A percentile compares a stretch with the other conserved stretches of the same genome.
phyloP scores from a whole-genome alignment of 2,329 filamentous ascomycete genomes.

The Sarocladium oryzae region DNA sequence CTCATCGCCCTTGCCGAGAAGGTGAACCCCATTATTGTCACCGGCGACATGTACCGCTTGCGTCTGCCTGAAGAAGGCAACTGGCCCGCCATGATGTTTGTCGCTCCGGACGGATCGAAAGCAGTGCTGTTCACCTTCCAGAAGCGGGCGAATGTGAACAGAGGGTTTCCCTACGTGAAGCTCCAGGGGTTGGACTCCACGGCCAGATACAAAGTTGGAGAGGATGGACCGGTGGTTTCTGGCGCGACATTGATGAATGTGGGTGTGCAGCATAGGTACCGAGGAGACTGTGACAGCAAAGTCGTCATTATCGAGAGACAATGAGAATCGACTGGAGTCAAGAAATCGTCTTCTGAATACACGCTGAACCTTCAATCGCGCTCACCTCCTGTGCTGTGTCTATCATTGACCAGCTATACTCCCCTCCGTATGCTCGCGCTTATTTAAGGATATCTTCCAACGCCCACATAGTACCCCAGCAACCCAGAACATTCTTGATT shows the following conservation, averaged over 20 bases:
- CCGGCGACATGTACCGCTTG: conserved; percentile 53
- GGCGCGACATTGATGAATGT: conserved; percentile 57
- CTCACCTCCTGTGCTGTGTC: no score
- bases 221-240: conserved; percentile 40
- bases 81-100: conserved; percentile 55
- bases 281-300: conserved; percentile 49
- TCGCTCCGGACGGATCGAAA: conserved; percentile 40
- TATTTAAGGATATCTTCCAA: no score
- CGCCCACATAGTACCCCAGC: no score
- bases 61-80: conserved; percentile 51
- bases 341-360: no score
- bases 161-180: conserved; percentile 46
- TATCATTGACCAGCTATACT: no score
- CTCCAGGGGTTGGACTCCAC: conserved; percentile 49
- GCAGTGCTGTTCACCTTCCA: conserved; percentile 57
- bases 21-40: conserved; percentile 53
- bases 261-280: conserved; percentile 43
- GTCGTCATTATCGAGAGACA: conserved; percentile 45
- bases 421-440: no score
- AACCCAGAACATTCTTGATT: no score
- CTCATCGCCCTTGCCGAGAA: conserved; percentile 47
- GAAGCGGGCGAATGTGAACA: conserved; percentile 40
- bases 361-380: neutral
- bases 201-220: conserved; percentile 47
- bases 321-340: neutral